These are phyloP conservation scores for Lactifluus volemus DNA, from an alignment of 768 basidiomycete genomes.

Conservation along the genomic window DNA sequence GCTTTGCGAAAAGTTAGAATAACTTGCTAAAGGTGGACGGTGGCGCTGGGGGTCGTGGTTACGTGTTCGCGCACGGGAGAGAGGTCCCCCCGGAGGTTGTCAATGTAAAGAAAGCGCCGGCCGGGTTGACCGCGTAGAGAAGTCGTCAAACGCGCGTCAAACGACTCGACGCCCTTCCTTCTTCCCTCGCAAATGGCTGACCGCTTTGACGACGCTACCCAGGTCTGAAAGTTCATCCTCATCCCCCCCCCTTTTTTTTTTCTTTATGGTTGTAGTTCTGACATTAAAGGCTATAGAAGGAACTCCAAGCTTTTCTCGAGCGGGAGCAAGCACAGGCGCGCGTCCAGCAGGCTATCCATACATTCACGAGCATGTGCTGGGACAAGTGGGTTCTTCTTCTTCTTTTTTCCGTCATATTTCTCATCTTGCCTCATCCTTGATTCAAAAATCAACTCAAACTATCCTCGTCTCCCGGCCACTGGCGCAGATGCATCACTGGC, in stretches of 20 bases:
- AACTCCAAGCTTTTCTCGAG: conserved; percentile 71
- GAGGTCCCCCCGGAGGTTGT: too few relatives aligned
- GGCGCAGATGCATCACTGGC: conserved; percentile 66
- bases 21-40: neutral
- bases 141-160: too few relatives aligned
- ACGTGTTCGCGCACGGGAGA: too few relatives aligned
- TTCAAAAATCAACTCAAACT: neutral
- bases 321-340: conserved; percentile 73
- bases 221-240: conserved; percentile 34
- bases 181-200: conserved; percentile 34
- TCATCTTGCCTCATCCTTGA: neutral
- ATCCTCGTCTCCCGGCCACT: neutral
- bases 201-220: conserved; percentile 72
- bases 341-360: conserved; percentile 62
- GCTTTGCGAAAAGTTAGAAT: too few relatives aligned
- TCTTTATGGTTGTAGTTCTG: neutral
- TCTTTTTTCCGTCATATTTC: neutral
- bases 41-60: too few relatives aligned
- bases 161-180: neutral
- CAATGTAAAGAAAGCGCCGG: too few relatives aligned
- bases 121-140: too few relatives aligned
- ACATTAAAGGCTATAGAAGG: conserved; percentile 46
- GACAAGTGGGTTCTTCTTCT: conserved; percentile 60
- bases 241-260: neutral
- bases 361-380: conserved; percentile 81